phyloP scores from a whole-genome alignment of 179 eudicot genomes.

The Dionaea muscipula region DNA sequence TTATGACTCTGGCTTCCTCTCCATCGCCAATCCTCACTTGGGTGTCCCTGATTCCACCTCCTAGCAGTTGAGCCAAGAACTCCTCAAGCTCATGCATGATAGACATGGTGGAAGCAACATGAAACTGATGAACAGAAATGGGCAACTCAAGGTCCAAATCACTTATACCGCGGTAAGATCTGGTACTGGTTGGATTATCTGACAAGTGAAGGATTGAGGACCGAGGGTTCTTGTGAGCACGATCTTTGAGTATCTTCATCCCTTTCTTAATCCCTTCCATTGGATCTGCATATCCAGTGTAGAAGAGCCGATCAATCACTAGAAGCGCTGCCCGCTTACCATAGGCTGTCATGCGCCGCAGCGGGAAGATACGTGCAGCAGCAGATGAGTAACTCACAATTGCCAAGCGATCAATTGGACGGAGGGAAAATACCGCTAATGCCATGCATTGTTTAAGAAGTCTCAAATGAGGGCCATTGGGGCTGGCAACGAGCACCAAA shows the following conservation, averaged over 20 bases:
- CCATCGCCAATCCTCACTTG: constrained; percentile 44
- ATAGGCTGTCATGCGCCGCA: constrained; percentile 64
- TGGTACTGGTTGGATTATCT: constrained; percentile 34
- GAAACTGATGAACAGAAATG: constrained; percentile 51
- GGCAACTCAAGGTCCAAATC: constrained; percentile 30
- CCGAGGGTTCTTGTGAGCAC: constrained; percentile 51
- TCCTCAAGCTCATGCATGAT: constrained; percentile 65
- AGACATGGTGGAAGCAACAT: constrained; percentile 48
- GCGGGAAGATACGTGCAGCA: constrained; percentile 72
- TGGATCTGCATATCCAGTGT: constrained; percentile 68
- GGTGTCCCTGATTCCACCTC: constrained; percentile 49
- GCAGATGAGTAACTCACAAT: constrained; percentile 72
- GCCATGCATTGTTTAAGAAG: constrained; percentile 81
- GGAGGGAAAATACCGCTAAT: constrained; percentile 51
- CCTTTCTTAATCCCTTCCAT: constrained; percentile 69
- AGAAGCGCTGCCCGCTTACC: constrained; percentile 71
- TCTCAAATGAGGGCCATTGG: constrained; percentile 79
- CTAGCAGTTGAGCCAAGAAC: constrained; percentile 40
- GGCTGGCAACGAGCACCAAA: constrained; percentile 72
- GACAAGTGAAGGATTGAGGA: constrained; percentile 60
- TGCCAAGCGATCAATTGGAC: constrained; percentile 65
- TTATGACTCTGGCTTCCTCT: constrained; percentile 39
- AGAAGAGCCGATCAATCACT: constrained; percentile 67
- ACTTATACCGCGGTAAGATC: constrained; percentile 26
- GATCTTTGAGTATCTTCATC: constrained; percentile 58